Evolutionary conservation across 805 yeast species (phyloP).

Genomic region (Saturnispora kantuleensis): DNA sequence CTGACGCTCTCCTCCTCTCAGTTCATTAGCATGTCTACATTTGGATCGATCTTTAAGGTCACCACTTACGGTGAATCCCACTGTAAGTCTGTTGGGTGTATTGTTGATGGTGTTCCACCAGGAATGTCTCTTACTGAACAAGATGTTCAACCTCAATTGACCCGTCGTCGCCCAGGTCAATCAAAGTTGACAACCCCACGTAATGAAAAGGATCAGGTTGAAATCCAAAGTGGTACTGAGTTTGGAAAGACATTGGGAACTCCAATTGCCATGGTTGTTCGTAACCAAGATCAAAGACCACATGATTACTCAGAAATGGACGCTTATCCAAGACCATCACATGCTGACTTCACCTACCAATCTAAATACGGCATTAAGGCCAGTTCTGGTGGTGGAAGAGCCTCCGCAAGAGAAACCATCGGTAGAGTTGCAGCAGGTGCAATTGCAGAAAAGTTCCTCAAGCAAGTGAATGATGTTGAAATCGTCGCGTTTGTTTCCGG

Average conservation of each 20-base stretch:
- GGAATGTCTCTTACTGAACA: slow-evolving; percentile 76
- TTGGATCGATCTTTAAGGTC: slow-evolving; percentile 58
- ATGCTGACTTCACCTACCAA: slow-evolving; percentile 92
- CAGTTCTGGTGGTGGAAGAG: slow-evolving; percentile 94
- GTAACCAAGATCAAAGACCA: slow-evolving; percentile 94
- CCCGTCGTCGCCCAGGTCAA: slow-evolving; percentile 98
- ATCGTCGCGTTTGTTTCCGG: slow-evolving; percentile 95
- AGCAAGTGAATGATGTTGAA: slow-evolving; percentile 71
- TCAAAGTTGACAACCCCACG: slow-evolving; percentile 87
- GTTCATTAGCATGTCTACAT: slow-evolving; percentile 50
- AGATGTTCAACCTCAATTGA: slow-evolving; percentile 91
- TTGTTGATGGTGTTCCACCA: slow-evolving; percentile 97
- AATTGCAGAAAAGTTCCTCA: slow-evolving; percentile 85
- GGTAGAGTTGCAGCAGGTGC: slow-evolving; percentile 99
- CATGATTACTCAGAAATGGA: slow-evolving; percentile 94
- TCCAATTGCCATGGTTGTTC: slow-evolving; percentile 88
- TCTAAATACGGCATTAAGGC: slow-evolving; percentile 89
- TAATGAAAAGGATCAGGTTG: slow-evolving; percentile 88
- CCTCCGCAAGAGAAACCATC: slow-evolving; percentile 95
- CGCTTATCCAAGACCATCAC: slow-evolving; percentile 93
- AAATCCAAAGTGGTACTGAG: slow-evolving; percentile 92
- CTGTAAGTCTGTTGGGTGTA: slow-evolving; percentile 95
- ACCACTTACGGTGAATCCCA: slow-evolving; percentile 98
- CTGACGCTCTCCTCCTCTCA: not conserved
- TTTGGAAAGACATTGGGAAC: slow-evolving; percentile 85